phyloP scores from a whole-genome alignment of 2,329 filamentous ascomycete species.

The Tetracladium maxilliforme region DNA sequence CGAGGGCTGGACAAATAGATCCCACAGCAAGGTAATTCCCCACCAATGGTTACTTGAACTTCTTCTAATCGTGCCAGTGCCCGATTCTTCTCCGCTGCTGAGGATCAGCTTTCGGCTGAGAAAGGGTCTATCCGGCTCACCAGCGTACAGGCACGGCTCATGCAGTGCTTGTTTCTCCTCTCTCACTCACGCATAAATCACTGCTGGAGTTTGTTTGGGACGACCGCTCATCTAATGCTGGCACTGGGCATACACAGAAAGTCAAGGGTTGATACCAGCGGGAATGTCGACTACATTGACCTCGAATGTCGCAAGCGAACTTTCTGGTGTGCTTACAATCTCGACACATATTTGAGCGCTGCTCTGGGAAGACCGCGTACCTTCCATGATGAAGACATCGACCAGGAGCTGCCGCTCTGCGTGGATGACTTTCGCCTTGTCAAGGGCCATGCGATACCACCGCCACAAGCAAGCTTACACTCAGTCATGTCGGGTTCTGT shows the following conservation, averaged over 20 bases:
- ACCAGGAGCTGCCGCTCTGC: conserved; percentile 38
- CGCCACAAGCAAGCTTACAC: conserved; percentile 13
- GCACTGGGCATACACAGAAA: conserved; percentile 16
- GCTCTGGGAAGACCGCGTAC: conserved; percentile 44
- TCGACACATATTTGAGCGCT: conserved; percentile 50
- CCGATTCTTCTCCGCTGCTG: conserved; percentile 11
- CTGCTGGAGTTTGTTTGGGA: conserved; percentile 18
- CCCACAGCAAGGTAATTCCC: conserved; percentile 5
- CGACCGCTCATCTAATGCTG: conserved; percentile 15
- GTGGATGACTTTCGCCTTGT: conserved; percentile 36
- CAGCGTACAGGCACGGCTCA: conserved; percentile 23
- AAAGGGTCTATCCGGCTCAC: conserved; percentile 15
- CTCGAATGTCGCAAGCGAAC: conserved; percentile 35
- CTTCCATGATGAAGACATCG: conserved; percentile 51
- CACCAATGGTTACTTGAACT: conserved; percentile 5
- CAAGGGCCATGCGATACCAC: conserved; percentile 11
- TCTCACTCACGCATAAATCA: conserved; percentile 18
- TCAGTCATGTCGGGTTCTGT: conserved; percentile 27
- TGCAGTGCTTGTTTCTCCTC: conserved; percentile 17
- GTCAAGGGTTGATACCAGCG: conserved; percentile 5
- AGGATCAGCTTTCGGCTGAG: conserved; percentile 16
- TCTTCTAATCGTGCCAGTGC: conserved; percentile 10
- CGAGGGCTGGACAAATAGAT: conserved; percentile 6
- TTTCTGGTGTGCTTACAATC: conserved; percentile 50
- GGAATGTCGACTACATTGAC: conserved; percentile 18